A percentile compares a stretch with the other conserved stretches of the same genome.
phyloP scores from a whole-genome alignment of 2,329 filamentous ascomycete species.

The Stachybotrys chlorohalonatus region DNA sequence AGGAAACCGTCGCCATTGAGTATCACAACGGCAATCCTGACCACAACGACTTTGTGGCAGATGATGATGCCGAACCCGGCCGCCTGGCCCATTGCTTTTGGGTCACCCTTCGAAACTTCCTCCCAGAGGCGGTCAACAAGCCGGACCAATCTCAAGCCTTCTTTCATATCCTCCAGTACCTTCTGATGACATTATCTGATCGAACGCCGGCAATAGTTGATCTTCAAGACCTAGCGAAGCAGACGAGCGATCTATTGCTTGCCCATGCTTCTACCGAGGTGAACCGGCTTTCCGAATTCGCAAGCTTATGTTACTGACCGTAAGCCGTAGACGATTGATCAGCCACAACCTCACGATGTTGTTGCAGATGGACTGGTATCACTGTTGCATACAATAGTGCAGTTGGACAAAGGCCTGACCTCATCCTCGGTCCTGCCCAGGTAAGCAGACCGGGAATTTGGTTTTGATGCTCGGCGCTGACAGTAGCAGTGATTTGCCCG shows the following conservation, averaged over 20 bases:
- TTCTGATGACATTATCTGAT: conserved; percentile 26
- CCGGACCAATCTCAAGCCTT: conserved; percentile 34
- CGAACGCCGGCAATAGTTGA: conserved; percentile 18
- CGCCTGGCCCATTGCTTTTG: conserved; percentile 16
- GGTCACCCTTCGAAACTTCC: conserved; percentile 20
- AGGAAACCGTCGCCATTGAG: conserved; percentile 12
- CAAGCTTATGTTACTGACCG: conserved; percentile 6
- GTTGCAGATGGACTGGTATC: conserved; percentile 19
- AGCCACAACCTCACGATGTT: conserved; percentile 15
- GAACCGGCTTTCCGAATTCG: background rate
- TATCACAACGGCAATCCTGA: background rate
- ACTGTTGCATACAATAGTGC: conserved; percentile 20
- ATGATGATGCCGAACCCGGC: background rate
- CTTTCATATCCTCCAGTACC: conserved; percentile 29
- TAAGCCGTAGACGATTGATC: conserved; percentile 12
- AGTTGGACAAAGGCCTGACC: conserved; percentile 15
- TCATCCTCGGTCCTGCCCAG: conserved; percentile 13
- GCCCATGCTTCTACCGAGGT: conserved; percentile 31
- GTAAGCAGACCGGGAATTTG: conserved; percentile 7
- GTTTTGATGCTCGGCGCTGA: background rate
- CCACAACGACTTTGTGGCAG: background rate
- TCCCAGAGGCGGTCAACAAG: conserved; percentile 20
- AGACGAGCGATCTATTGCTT: conserved; percentile 24
- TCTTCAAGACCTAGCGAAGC: conserved; percentile 17
- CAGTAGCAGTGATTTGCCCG: conserved; percentile 15